Percentiles rank a stretch among this genome's conserved stretches.
Conservation (phyloP, 2,329 filamentous ascomycete genomes). For the Phyllosticta citriasiana region DNA sequence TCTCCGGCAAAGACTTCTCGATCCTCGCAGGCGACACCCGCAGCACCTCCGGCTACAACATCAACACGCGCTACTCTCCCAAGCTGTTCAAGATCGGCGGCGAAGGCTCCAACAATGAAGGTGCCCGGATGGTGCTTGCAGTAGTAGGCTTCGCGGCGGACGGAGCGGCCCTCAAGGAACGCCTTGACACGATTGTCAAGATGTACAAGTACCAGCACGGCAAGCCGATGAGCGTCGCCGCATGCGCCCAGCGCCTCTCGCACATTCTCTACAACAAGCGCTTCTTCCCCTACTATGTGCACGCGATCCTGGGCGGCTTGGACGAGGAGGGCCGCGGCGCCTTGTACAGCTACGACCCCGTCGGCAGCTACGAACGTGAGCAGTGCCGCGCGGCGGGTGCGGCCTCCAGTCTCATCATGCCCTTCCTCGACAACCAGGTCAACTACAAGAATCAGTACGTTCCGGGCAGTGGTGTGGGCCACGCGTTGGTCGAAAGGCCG, state of each 20-base stretch:
- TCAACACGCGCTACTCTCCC: constrained; percentile 91
- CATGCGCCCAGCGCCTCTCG: constrained; percentile 87
- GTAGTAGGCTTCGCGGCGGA: constrained; percentile 96
- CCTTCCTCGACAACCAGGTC: constrained; percentile 98
- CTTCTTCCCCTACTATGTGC: constrained; percentile 98
- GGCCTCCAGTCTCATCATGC: constrained; percentile 92
- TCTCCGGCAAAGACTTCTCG: constrained; percentile 86
- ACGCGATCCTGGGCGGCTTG: constrained; percentile 85
- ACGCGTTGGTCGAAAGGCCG: constrained; percentile 64
- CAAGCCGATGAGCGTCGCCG: constrained; percentile 89
- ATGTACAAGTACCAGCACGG: constrained; percentile 98
- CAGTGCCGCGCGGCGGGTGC: constrained; percentile 91
- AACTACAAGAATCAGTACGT: constrained; percentile 99
- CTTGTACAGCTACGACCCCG: constrained; percentile 94
- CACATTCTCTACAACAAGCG: constrained; percentile 96
- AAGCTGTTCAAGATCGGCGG: constrained; percentile 98
- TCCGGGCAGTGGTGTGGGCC: constrained; percentile 73
- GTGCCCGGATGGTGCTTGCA: constrained; percentile 78
- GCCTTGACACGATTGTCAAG: constrained; percentile 88
- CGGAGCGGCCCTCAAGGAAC: constrained; percentile 85
- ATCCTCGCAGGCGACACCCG: constrained; percentile 97
- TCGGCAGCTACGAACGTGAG: constrained; percentile 95
- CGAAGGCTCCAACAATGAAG: constrained; percentile 60
- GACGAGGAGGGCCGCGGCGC: constrained; percentile 93
- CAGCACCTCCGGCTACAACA: constrained; percentile 88